These are phyloP conservation scores for Mallotus nudiflorus DNA, from an alignment of 345 rosid species.

Conservation along the genomic window DNA sequence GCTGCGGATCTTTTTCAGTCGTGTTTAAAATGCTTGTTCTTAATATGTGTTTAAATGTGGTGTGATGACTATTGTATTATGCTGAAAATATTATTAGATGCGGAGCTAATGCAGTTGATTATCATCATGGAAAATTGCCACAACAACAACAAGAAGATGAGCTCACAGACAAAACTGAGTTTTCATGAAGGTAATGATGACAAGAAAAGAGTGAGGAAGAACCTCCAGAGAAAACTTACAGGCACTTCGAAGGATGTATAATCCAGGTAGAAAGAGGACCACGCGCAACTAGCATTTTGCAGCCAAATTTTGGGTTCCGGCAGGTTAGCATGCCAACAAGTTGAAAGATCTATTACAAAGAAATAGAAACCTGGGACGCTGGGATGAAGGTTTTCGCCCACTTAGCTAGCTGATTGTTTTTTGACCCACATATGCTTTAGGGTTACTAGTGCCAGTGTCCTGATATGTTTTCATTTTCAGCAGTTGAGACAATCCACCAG, in stretches of 20 bases:
- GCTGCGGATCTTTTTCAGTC: too few relatives aligned
- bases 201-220: conserved; percentile 45
- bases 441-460: background rate
- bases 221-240: conserved; percentile 31
- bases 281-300: conserved; percentile 25
- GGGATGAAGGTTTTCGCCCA: background rate
- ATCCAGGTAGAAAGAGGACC: conserved; percentile 46
- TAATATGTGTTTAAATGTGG: too few relatives aligned
- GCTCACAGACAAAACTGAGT: conserved; percentile 61
- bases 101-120: too few relatives aligned
- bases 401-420: background rate
- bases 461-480: background rate
- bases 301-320: background rate
- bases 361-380: background rate
- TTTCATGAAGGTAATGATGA: conserved; percentile 50
- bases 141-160: conserved; percentile 62
- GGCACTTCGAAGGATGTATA: conserved; percentile 38
- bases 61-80: too few relatives aligned
- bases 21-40: too few relatives aligned
- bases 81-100: too few relatives aligned
- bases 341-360: background rate
- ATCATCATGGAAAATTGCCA: conserved; percentile 35
- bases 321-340: background rate
- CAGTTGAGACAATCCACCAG: background rate
- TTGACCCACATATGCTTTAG: background rate